Conservation (phyloP, 148 eudicot genomes). For the Limonium bicolor region DNA sequence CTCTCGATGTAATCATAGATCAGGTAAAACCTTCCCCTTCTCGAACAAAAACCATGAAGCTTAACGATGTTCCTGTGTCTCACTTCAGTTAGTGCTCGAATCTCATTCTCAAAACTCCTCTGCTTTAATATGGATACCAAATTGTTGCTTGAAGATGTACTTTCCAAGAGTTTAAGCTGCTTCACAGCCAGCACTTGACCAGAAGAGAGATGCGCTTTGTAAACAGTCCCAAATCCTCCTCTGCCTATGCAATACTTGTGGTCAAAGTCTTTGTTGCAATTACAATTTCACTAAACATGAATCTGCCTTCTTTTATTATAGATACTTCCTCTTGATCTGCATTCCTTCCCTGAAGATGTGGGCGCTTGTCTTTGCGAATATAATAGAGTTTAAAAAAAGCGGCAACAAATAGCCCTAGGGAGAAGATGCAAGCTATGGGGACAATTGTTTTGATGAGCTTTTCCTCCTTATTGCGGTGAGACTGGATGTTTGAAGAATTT, state of each 20-base stretch:
- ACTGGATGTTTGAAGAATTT: too few species aligned
- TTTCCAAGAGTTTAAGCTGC: constrained; percentile 15
- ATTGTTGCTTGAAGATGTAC: neutral
- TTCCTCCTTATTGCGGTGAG: constrained; percentile 1
- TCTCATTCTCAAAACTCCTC: constrained; percentile 12
- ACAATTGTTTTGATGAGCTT: neutral
- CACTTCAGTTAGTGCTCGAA: constrained; percentile 10
- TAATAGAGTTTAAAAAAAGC: too few species aligned
- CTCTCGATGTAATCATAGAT: constrained; percentile 13
- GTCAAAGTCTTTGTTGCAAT: too few species aligned
- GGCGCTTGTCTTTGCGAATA: too few species aligned
- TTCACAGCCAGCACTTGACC: constrained; percentile 35
- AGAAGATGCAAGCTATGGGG: too few species aligned
- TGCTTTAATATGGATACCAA: neutral
- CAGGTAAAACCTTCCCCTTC: constrained; percentile 5
- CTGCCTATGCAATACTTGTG: constrained; percentile 22
- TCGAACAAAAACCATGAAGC: constrained; percentile 13
- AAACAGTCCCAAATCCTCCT: constrained; percentile 30
- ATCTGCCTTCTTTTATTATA: too few species aligned
- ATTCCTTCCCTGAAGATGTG: too few species aligned
- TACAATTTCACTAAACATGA: too few species aligned
- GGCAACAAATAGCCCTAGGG: too few species aligned
- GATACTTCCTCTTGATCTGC: too few species aligned
- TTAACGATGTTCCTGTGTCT: constrained; percentile 16
- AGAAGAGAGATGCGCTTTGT: constrained; percentile 24